Evolutionary conservation across 2,329 filamentous ascomycete genomes (phyloP).

Genomic region (Atkinsonella texensis): DNA sequence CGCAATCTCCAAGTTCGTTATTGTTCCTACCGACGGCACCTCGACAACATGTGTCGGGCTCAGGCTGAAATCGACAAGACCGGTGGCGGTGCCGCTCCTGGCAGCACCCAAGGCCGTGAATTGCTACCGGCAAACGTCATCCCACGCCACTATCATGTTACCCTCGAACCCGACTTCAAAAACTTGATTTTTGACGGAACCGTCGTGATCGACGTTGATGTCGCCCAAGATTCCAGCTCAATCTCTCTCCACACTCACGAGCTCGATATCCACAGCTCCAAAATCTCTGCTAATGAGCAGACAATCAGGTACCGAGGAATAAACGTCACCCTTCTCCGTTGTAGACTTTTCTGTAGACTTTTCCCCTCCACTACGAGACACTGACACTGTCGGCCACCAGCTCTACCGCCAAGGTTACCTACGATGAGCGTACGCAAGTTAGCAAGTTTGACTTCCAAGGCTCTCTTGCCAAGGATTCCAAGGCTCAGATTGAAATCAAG

Average conservation of each 20-base stretch:
- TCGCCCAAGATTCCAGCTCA: conserved; percentile 70
- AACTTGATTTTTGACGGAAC: conserved; percentile 79
- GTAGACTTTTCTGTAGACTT: too few relatives aligned
- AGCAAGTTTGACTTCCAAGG: conserved; percentile 72
- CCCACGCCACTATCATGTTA: conserved; percentile 84
- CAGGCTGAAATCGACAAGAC: conserved; percentile 22
- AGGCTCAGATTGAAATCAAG: conserved; percentile 48
- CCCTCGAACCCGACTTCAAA: conserved; percentile 80
- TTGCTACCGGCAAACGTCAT: conserved; percentile 86
- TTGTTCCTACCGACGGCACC: conserved; percentile 61
- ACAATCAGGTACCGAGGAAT: conserved; percentile 27
- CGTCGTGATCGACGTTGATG: conserved; percentile 73
- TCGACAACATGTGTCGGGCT: conserved; percentile 50
- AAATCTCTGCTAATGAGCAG: conserved; percentile 32
- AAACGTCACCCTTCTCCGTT: background rate
- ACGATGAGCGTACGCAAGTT: conserved; percentile 70
- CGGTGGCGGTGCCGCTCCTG: conserved; percentile 17
- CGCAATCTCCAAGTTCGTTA: conserved; percentile 30
- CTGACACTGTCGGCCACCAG: conserved; percentile 3
- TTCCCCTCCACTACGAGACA: background rate
- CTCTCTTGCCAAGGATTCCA: conserved; percentile 58
- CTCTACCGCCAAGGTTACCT: conserved; percentile 39
- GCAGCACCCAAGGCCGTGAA: conserved; percentile 42
- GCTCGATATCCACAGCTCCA: conserved; percentile 64
- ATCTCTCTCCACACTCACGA: conserved; percentile 84